phyloP scores from a whole-genome alignment of 495 filamentous ascomycete species.

The Penicillium psychrofluorescens region DNA sequence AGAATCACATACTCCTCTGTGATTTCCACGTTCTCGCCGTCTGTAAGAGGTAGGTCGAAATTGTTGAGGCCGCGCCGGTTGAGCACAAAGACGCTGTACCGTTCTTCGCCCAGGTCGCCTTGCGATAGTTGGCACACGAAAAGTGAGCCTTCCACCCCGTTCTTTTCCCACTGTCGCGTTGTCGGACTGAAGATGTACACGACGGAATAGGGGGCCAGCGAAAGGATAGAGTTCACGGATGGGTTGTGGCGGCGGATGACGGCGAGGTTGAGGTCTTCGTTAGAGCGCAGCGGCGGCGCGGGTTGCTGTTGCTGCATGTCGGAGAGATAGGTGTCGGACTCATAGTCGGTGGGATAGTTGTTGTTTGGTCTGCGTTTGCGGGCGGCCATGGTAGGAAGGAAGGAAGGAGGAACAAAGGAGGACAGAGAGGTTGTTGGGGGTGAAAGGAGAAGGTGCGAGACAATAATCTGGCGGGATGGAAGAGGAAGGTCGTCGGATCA shows the following conservation, averaged over 20 bases:
- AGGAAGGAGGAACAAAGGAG: neutral
- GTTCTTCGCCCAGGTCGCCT: conserved; percentile 34
- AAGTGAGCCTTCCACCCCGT: conserved; percentile 67
- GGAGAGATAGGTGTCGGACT: conserved; percentile 46
- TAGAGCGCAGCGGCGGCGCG: conserved; percentile 50
- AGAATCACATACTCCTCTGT: conserved; percentile 57
- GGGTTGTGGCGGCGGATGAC: conserved; percentile 74
- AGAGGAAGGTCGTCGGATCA: neutral
- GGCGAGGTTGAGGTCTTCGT: conserved; percentile 73
- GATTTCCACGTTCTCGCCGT: conserved; percentile 49
- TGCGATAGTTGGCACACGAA: conserved; percentile 65
- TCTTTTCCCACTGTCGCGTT: conserved; percentile 66
- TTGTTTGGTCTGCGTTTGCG: conserved; percentile 29
- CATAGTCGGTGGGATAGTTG: conserved; percentile 57
- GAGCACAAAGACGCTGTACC: conserved; percentile 53
- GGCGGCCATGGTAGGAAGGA: conserved; percentile 18
- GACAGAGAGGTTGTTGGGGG: no score
- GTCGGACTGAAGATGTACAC: conserved; percentile 66
- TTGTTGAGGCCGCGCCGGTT: conserved; percentile 56
- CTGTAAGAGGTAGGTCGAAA: conserved; percentile 44
- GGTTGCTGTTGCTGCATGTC: conserved; percentile 26
- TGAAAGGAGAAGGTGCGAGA: no score
- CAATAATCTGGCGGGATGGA: neutral
- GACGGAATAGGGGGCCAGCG: conserved; percentile 70
- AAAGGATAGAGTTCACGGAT: conserved; percentile 55